Conservation (phyloP, 2,329 filamentous ascomycete species). For the Aspergillus quadrilineatus region DNA sequence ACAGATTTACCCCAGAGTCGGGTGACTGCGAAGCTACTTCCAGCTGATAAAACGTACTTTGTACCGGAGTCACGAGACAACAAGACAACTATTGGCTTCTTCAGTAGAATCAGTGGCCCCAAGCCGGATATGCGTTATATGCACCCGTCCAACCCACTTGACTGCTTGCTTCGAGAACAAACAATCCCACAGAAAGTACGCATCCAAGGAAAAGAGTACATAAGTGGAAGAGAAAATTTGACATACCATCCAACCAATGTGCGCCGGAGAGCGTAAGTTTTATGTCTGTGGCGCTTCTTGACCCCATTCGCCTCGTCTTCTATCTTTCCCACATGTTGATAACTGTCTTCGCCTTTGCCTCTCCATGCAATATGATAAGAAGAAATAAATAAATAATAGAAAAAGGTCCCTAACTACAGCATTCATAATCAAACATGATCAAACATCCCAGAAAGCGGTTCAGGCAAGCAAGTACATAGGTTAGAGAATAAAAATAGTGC, state of each 20-base stretch:
- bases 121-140: neutral
- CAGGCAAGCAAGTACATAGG: neutral
- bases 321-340: neutral
- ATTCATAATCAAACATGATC: slow-evolving; percentile 1
- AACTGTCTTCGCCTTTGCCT: neutral
- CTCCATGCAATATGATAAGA: neutral
- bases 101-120: neutral
- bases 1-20: too few relatives aligned
- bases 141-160: slow-evolving; percentile 3
- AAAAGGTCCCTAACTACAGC: neutral
- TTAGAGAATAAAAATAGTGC: neutral
- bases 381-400: neutral
- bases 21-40: neutral
- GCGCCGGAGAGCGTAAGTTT: neutral
- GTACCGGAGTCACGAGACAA: neutral
- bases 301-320: neutral
- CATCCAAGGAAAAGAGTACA: neutral
- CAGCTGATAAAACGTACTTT: neutral
- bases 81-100: neutral
- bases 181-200: neutral
- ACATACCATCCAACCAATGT: neutral
- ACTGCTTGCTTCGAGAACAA: slow-evolving; percentile 6
- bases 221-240: neutral
- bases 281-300: neutral
- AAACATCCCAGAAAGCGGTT: neutral